Conservation (phyloP, 805 yeast genomes). For the Lachancea thermotolerans region DNA sequence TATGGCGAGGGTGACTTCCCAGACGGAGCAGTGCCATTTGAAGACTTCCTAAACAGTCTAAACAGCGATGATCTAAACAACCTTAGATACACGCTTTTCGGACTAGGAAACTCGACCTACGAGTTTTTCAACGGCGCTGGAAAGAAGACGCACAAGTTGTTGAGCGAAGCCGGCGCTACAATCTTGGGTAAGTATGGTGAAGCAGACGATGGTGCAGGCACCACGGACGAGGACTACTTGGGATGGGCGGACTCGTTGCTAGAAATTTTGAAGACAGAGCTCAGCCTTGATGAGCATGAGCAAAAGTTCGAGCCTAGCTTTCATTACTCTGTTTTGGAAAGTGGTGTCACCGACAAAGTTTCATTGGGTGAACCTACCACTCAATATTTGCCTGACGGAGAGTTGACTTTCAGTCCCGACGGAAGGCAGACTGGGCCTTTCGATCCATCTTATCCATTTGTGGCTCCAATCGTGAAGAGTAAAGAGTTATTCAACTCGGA, state of each 20-base stretch:
- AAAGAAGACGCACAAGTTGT: slow-evolving; percentile 46
- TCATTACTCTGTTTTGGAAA: slow-evolving; percentile 27
- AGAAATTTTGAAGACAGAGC: slow-evolving; percentile 53
- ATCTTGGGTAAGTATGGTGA: slow-evolving; percentile 72
- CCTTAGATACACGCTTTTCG: slow-evolving; percentile 70
- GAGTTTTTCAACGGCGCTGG: slow-evolving; percentile 87
- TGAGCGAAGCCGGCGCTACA: slow-evolving; percentile 61
- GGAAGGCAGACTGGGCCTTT: slow-evolving; percentile 60
- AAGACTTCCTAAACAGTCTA: slow-evolving; percentile 51
- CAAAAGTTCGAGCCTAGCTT: slow-evolving; percentile 68
- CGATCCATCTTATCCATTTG: slow-evolving; percentile 72
- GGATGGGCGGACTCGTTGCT: slow-evolving; percentile 84
- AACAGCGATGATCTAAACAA: slow-evolving; percentile 51
- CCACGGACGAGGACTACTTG: slow-evolving; percentile 91
- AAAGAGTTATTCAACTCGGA: slow-evolving; percentile 63
- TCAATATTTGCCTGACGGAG: slow-evolving; percentile 39
- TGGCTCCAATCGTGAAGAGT: slow-evolving; percentile 57
- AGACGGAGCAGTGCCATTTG: slow-evolving; percentile 81
- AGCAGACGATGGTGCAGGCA: slow-evolving; percentile 94
- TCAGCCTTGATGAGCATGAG: slow-evolving; percentile 74
- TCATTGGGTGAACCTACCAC: slow-evolving; percentile 79
- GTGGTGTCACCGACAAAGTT: slow-evolving; percentile 33
- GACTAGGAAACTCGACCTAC: slow-evolving; percentile 91
- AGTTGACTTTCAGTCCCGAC: slow-evolving; percentile 32
- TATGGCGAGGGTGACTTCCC: slow-evolving; percentile 99